Evolutionary conservation across 2,329 filamentous ascomycete species (phyloP).

Genomic region (Alternaria infectoria): DNA sequence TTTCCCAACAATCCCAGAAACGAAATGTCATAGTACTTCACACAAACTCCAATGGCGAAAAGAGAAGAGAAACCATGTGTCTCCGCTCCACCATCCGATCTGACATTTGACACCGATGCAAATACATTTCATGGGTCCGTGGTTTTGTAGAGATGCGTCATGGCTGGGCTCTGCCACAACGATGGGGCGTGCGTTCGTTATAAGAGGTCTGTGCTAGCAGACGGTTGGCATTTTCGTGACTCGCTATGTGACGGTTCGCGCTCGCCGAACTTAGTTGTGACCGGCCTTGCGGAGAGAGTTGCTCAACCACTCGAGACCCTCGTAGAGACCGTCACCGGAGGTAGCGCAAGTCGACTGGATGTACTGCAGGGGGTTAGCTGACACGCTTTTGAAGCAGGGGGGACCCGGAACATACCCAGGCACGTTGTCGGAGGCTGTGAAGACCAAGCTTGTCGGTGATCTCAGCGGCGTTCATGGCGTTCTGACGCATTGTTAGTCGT

Average conservation of each 20-base stretch:
- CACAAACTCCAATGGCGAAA: conserved; percentile 48
- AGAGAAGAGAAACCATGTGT: conserved; percentile 30
- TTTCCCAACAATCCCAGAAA: conserved; percentile 46
- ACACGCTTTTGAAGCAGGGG: not conserved
- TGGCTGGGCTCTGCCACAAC: conserved; percentile 22
- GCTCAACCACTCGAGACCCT: conserved; percentile 79
- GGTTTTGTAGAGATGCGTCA: conserved; percentile 18
- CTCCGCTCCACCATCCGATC: conserved; percentile 47
- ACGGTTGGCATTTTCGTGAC: conserved; percentile 35
- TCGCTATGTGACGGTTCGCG: conserved; percentile 29
- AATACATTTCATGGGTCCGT: conserved; percentile 39
- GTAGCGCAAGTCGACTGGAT: conserved; percentile 99
- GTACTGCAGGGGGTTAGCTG: conserved; percentile 64
- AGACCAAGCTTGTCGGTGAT: conserved; percentile 99
- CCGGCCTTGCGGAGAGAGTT: conserved; percentile 62
- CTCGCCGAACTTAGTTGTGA: conserved; percentile 50
- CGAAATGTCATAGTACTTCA: conserved; percentile 42
- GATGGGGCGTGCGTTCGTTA: conserved; percentile 32
- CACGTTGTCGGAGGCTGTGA: conserved; percentile 97
- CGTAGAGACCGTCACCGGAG: conserved; percentile 98
- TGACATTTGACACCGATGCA: conserved; percentile 41
- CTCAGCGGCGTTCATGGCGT: conserved; percentile 99
- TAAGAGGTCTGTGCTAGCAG: conserved; percentile 34
- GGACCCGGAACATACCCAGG: conserved; percentile 77
- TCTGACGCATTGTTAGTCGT: conserved; percentile 61